Base-by-base conservation (phyloP, 495 filamentous ascomycete genomes). In the Beverwykella pulmonaria region DNA sequence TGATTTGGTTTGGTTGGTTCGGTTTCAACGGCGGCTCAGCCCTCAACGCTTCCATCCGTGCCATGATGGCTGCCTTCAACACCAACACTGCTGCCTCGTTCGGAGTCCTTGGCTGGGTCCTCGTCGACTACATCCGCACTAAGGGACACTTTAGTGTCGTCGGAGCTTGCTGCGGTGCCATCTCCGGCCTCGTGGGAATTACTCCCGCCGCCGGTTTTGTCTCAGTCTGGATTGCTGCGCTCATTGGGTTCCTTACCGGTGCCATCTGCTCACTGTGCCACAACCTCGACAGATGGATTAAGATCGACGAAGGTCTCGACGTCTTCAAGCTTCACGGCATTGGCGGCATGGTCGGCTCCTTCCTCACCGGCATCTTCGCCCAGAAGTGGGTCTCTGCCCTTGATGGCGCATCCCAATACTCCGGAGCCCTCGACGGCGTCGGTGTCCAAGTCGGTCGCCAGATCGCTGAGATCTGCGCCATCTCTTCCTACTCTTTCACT, bases 171-270 rank as follows among this genome's bases (percentile, higher is more conserved):
- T 81, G 84, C 67, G 86, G 86, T 26, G 84, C 83, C 17, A 88
- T 89, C 67, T 83, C 85, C 29, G 86, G 86, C 20, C 81, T 88
- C 15, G 85, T 88, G 9, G 86, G 83, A 12, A 87, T 88, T 71
- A 89, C 86, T 0, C 86, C 85, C 5, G 86, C 84, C 17, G 84
- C 84, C 19, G 84, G 86, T 47, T 87, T 82, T 69, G 83, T 87
- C 29, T 79, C 79, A 19, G 73, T 81, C 49, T 85, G 84, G 85
- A 74, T 80, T 15, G 83, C 83, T 6, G 84, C 81, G 4, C 74
- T 81, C 23, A 86, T 88, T 58, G 85, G 85, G 19, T 84, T 87
- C 75, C 59, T 87, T 22, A 86, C 85, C 6, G 81, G 77, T 14
- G 75, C 81, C 12, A 76, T 82, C 12, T 87, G 84, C 67, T 75